Conservation (phyloP, 2,329 filamentous ascomycete genomes). For the Pseudocercospora macadamiae region DNA sequence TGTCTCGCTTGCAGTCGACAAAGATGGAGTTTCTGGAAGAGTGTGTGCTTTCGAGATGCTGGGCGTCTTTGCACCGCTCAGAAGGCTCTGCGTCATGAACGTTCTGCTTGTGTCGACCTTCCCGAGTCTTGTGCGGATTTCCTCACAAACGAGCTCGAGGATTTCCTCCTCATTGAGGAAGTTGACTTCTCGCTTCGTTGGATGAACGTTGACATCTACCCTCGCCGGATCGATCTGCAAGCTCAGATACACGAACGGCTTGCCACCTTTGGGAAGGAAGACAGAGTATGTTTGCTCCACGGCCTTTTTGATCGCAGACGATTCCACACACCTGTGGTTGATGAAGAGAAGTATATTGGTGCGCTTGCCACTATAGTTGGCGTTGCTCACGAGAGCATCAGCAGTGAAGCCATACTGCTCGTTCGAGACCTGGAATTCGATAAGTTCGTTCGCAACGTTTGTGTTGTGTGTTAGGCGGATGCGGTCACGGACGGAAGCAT, state of each 20-base stretch:
- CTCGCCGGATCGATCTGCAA: conserved; percentile 89
- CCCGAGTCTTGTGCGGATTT: conserved; percentile 76
- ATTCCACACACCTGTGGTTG: conserved; percentile 93
- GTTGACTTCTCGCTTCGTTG: conserved; percentile 94
- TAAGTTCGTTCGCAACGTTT: conserved; percentile 82
- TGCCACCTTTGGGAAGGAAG: conserved; percentile 90
- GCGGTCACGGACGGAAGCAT: conserved; percentile 73
- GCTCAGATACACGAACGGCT: conserved; percentile 90
- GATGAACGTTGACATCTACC: conserved; percentile 97
- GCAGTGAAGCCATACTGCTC: conserved; percentile 82
- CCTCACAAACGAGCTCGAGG: conserved; percentile 78
- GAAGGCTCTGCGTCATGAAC: conserved; percentile 89
- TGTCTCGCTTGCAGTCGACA: conserved; percentile 38
- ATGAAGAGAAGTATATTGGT: conserved; percentile 90
- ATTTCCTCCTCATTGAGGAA: conserved; percentile 98
- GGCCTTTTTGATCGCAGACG: conserved; percentile 81
- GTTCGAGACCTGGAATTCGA: conserved; percentile 73
- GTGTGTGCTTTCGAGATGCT: conserved; percentile 45
- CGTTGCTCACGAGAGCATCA: conserved; percentile 81
- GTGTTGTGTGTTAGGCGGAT: conserved; percentile 90
- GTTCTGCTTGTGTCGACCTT: conserved; percentile 91
- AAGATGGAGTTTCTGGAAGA: conserved; percentile 35
- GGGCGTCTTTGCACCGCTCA: conserved; percentile 65
- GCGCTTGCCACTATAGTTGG: conserved; percentile 91
- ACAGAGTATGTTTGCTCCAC: conserved; percentile 85